Percentiles rank a stretch among this genome's conserved stretches.
phyloP scores from a whole-genome alignment of 495 filamentous ascomycete genomes.

The Aspergillus coremiiformis region DNA sequence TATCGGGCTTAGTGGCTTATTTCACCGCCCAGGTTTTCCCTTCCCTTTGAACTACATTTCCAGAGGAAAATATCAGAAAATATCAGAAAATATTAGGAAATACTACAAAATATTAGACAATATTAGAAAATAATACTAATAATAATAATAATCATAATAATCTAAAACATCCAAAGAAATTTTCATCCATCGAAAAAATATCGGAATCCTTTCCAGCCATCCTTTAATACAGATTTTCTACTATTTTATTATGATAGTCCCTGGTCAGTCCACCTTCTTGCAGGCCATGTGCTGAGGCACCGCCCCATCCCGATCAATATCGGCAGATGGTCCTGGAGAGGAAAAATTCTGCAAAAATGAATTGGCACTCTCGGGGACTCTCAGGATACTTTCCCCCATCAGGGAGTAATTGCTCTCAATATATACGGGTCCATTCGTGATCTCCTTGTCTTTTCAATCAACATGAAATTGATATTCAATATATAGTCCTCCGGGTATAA shows the following conservation, averaged over 20 bases:
- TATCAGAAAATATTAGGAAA: neutral
- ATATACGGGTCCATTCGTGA: too few relatives aligned
- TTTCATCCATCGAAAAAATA: too few relatives aligned
- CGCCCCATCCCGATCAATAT: neutral
- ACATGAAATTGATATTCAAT: too few relatives aligned
- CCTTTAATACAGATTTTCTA: neutral
- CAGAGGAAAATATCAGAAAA: neutral
- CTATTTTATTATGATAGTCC: neutral
- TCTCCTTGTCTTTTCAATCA: too few relatives aligned
- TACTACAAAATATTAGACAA: too few relatives aligned
- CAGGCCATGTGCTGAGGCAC: neutral
- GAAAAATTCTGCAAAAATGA: neutral
- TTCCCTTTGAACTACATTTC: neutral
- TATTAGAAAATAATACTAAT: too few relatives aligned
- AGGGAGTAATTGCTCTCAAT: neutral
- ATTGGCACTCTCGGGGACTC: neutral
- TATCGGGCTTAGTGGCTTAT: neutral
- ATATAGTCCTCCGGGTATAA: too few relatives aligned
- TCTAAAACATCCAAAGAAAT: too few relatives aligned
- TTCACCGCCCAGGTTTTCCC: neutral
- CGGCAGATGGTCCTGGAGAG: neutral
- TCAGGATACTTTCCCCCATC: neutral
- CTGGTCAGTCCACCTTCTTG: neutral
- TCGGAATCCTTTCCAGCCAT: too few relatives aligned
- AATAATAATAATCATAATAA: too few relatives aligned